Percentiles rank a stretch among this genome's conserved stretches.
Evolutionary conservation across 2,329 filamentous ascomycete species (phyloP).

Genomic region (Hypoxylon sp.): DNA sequence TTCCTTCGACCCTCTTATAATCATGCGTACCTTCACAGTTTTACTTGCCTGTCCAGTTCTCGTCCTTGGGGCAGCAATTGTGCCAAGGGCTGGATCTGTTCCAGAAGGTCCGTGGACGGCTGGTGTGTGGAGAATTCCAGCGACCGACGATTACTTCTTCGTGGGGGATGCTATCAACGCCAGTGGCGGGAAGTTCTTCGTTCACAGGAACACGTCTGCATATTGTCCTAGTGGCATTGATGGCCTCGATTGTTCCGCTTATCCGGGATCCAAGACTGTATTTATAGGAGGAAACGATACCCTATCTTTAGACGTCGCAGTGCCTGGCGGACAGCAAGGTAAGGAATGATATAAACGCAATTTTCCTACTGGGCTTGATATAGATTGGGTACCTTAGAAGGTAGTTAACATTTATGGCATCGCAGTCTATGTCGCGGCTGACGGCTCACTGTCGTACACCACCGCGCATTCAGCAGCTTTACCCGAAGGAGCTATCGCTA

Average conservation of each 20-base stretch:
- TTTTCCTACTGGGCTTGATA: background rate
- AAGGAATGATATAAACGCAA: background rate
- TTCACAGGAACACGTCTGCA: slow-evolving; percentile 43
- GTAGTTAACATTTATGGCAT: background rate
- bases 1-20: background rate
- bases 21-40: slow-evolving; percentile 23
- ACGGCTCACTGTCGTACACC: slow-evolving; percentile 48
- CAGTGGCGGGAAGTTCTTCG: slow-evolving; percentile 48
- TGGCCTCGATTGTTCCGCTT: slow-evolving; percentile 41
- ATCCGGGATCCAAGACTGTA: slow-evolving; percentile 39
- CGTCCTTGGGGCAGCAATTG: slow-evolving; percentile 24
- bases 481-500: slow-evolving; percentile 35
- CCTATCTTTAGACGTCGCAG: slow-evolving; percentile 38
- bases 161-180: slow-evolving; percentile 43
- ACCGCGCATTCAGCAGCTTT: slow-evolving; percentile 42
- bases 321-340: slow-evolving; percentile 49
- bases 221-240: slow-evolving; percentile 43
- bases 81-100: slow-evolving; percentile 12
- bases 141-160: slow-evolving; percentile 26
- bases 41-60: slow-evolving; percentile 16
- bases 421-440: slow-evolving; percentile 45
- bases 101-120: slow-evolving; percentile 40
- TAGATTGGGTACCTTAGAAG: no score
- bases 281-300: slow-evolving; percentile 38
- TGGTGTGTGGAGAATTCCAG: slow-evolving; percentile 38